Evolutionary conservation across 768 basidiomycete genomes (phyloP).

Genomic region (Tricholoma matsutake): DNA sequence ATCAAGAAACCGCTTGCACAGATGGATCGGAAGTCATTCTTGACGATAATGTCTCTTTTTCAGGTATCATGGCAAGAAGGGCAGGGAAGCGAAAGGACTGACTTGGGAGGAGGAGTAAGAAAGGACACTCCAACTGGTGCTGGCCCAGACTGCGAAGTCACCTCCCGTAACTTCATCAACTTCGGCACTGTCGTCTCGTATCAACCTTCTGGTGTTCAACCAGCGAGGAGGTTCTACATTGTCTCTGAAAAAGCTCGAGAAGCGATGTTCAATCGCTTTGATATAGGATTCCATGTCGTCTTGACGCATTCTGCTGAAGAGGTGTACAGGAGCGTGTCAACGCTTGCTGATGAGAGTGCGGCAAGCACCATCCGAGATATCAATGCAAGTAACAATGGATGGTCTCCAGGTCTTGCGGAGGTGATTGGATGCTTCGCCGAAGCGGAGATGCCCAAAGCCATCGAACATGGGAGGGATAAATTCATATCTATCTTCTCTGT

Average conservation of each 20-base stretch:
- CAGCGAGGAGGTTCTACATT: not conserved
- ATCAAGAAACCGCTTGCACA: not conserved
- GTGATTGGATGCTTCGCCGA: not conserved
- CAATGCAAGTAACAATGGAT: not conserved
- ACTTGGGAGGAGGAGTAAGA: not conserved
- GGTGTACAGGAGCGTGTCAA: not conserved
- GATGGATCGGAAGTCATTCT: constrained; percentile 2
- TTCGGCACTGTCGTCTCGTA: not conserved
- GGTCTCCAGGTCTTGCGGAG: constrained; percentile 1
- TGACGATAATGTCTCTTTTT: not conserved
- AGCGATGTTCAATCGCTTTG: constrained; percentile 1
- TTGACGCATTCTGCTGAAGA: constrained; percentile 1
- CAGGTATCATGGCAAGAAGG: constrained; percentile 1
- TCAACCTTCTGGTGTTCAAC: not conserved
- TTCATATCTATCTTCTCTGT: not conserved
- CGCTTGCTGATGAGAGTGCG: not conserved
- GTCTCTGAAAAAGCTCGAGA: constrained; percentile 1
- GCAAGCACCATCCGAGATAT: constrained; percentile 1
- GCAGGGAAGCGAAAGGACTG: not conserved
- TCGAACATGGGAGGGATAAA: constrained; percentile 1
- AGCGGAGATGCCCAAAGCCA: not conserved
- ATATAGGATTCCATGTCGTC: not conserved
- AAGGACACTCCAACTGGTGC: not conserved
- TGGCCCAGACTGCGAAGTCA: constrained; percentile 1
- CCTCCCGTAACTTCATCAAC: not conserved